Conservation (phyloP, 1,284 basidiomycete species). For the Wallemia mellicola region DNA sequence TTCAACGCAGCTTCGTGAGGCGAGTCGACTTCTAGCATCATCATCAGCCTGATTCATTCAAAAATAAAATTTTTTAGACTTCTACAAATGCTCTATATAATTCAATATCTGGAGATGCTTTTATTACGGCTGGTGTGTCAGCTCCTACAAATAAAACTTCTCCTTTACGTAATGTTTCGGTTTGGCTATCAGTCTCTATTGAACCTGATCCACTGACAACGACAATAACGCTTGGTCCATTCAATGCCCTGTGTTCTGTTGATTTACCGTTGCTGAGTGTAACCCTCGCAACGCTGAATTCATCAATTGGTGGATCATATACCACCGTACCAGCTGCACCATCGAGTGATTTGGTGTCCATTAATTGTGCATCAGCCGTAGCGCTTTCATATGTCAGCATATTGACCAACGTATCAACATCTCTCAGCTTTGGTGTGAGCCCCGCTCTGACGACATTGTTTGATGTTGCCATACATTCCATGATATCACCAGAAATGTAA, state of each 20-base stretch:
- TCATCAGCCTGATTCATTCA: not conserved
- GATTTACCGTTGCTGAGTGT: conserved; percentile 21
- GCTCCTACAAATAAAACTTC: conserved; percentile 67
- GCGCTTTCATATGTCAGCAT: conserved; percentile 56
- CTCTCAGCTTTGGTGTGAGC: conserved; percentile 81
- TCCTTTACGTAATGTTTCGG: conserved; percentile 26
- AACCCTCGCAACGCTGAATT: conserved; percentile 59
- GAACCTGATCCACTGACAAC: conserved; percentile 37
- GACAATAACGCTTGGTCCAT: conserved; percentile 60
- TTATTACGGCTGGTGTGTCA: conserved; percentile 25
- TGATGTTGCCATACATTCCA: conserved; percentile 92
- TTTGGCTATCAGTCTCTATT: conserved; percentile 14
- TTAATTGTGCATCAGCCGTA: conserved; percentile 8
- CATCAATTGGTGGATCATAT: conserved; percentile 85
- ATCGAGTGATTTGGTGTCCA: conserved; percentile 9
- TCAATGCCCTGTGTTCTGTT: conserved; percentile 25
- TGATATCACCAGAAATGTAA: conserved; percentile 74
- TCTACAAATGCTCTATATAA: conserved; percentile 43
- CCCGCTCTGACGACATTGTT: conserved; percentile 98
- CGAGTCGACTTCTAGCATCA: not conserved
- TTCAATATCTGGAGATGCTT: conserved; percentile 20
- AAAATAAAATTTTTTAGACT: conserved; percentile 4
- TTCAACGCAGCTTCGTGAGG: not conserved
- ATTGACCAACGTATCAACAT: conserved; percentile 60
- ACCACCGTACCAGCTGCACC: conserved; percentile 19